Evolutionary conservation across 2,329 filamentous ascomycete genomes (phyloP), one percentile per base, ranked within the genome.

Genomic region (Exophiala bonariae): DNA sequence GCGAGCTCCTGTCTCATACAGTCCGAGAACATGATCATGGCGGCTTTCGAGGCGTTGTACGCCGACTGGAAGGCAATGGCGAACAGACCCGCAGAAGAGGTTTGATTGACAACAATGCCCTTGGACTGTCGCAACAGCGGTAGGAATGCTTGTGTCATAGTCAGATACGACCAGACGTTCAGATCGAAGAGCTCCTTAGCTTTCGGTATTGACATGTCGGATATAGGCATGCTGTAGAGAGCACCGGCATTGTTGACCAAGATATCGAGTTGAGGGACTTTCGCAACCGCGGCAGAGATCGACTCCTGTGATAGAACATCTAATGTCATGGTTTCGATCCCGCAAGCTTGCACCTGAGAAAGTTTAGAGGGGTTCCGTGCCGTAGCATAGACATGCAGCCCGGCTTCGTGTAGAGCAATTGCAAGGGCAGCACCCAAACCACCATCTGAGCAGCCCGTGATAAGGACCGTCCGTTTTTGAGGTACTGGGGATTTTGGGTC

Each of bases 221-320:
- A 48, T 3, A 65, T 44, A 17, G 66, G 62, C 53, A 61, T 62
- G 10, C 56, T 48, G 37, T 57, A 53, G 17, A 51, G 52, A 40
- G 63, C 69, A 10, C 74, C 74, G 6, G 73, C 72, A 61, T 76
- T 76, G 49, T 76, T 76, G 33, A 76, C 65, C 39, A 76, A 54
- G 13, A n/a, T n/a, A n/a, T n/a, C n/a, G n/a, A n/a, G n/a, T n/a
- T n/a, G n/a, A n/a, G n/a, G 32, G 13, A 58, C 47, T 11, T 39
- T 30, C 22, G 41, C 34, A 4, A 51, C 49, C 38, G 44, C 52
- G 7, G 10, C 22, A 6, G 10, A 19, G 14, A 55, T 55, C 17
- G 41, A 44, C 3, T 32, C 34, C 16, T 49, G 22, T 11, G 49
- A 38, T 10, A 43, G 33, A 7, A 57, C 49, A 23, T 57, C 54